phyloP scores from a whole-genome alignment of 2,329 filamentous ascomycete species.

The Tolypocladium inflatum region DNA sequence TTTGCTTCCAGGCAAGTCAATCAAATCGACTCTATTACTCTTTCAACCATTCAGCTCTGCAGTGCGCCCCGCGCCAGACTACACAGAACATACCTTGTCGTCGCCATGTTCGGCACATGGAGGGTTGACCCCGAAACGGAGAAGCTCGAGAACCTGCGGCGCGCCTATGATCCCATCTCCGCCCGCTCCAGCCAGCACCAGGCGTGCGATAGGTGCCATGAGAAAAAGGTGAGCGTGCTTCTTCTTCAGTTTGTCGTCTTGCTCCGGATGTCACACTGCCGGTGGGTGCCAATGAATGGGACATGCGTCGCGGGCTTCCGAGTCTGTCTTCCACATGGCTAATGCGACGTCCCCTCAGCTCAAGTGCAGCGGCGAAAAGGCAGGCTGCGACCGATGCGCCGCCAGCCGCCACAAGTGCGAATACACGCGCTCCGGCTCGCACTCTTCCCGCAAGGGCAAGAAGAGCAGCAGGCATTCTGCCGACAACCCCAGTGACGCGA shows the following conservation, averaged over 20 bases:
- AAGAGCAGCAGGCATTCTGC: conserved; percentile 7
- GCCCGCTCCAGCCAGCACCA: conserved; percentile 28
- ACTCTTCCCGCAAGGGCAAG: conserved; percentile 19
- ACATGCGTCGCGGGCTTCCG: too few relatives aligned
- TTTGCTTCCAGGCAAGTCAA: neutral
- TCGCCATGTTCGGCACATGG: conserved; percentile 26
- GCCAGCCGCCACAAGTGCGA: conserved; percentile 20
- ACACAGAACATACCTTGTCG: neutral
- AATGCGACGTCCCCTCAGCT: conserved; percentile 13
- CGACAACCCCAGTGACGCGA: conserved; percentile 1
- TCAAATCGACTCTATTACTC: neutral
- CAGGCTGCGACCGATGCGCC: conserved; percentile 25
- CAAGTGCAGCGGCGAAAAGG: conserved; percentile 27
- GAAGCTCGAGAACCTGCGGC: conserved; percentile 25
- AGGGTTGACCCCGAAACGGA: conserved; percentile 28
- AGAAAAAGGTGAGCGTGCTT: conserved; percentile 24
- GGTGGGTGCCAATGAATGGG: too few relatives aligned
- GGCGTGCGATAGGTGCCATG: conserved; percentile 27
- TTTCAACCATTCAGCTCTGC: neutral
- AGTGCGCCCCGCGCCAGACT: neutral
- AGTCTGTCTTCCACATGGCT: neutral
- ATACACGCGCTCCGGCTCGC: conserved; percentile 23
- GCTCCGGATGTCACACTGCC: neutral
- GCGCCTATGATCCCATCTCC: conserved; percentile 25
- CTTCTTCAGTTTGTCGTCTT: neutral